phyloP scores from a whole-genome alignment of 495 filamentous ascomycete genomes.

The Aspergillus nidulans region DNA sequence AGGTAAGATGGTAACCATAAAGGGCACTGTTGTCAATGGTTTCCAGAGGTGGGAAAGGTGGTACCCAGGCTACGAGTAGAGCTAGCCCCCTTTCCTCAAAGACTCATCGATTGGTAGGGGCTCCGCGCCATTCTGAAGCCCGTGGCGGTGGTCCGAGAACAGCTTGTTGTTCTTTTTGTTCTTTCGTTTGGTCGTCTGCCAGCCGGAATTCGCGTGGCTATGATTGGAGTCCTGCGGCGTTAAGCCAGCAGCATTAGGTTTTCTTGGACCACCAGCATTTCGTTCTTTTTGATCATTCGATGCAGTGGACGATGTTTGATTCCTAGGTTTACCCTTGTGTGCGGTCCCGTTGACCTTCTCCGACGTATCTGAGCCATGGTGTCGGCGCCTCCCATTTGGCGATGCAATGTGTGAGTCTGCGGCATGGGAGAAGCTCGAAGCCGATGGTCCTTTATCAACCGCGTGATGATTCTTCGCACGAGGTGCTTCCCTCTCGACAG shows the following conservation, averaged over 20 bases:
- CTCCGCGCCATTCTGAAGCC: constrained; percentile 28
- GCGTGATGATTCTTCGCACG: constrained; percentile 28
- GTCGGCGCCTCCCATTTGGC: constrained; percentile 25
- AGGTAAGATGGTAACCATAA: neutral
- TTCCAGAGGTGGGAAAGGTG: neutral
- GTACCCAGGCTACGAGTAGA: neutral
- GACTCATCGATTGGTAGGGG: constrained; percentile 46
- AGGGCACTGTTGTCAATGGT: neutral
- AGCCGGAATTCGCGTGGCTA: constrained; percentile 31
- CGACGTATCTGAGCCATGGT: constrained; percentile 29
- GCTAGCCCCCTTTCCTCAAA: constrained; percentile 48
- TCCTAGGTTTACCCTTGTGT: constrained; percentile 32
- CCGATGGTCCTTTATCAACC: constrained; percentile 28
- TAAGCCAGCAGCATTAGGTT: constrained; percentile 27
- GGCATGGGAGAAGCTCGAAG: constrained; percentile 14
- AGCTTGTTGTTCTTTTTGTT: constrained; percentile 40
- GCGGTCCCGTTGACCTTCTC: constrained; percentile 37
- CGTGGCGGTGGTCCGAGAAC: constrained; percentile 25
- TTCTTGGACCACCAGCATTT: constrained; percentile 29
- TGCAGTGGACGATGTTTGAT: constrained; percentile 27
- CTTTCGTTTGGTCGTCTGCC: constrained; percentile 50
- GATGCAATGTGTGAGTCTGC: constrained; percentile 25
- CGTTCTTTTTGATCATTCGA: constrained; percentile 28
- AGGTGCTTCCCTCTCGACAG: constrained; percentile 24
- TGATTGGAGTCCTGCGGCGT: constrained; percentile 24